These are phyloP conservation scores for Diplodia intermedia DNA, from an alignment of 2,329 filamentous ascomycete genomes.

Conservation along the genomic window DNA sequence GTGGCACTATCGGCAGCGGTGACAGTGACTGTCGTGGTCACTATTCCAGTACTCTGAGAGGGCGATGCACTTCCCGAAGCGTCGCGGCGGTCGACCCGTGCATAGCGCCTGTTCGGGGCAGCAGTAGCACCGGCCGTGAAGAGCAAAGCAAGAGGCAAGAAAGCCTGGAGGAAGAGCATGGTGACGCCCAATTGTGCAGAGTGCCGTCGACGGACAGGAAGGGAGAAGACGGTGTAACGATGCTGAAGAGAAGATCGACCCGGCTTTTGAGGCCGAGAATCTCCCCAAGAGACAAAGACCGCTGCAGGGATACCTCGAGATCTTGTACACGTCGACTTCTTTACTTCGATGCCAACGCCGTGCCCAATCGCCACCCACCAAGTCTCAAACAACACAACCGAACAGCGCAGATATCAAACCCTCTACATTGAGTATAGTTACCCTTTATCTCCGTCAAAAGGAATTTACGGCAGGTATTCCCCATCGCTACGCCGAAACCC, in stretches of 20 bases:
- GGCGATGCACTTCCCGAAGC: not conserved
- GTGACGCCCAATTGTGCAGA: not conserved
- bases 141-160: not conserved
- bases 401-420: not conserved
- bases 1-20: not conserved
- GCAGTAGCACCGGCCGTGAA: not conserved
- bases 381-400: not conserved
- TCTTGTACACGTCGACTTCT: not conserved
- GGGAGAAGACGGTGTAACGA: not conserved
- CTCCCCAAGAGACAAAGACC: not conserved
- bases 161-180: not conserved
- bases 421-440: not conserved
- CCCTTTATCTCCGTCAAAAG: not conserved
- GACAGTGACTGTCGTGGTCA: not conserved
- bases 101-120: not conserved
- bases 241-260: not conserved
- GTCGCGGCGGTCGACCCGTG: not conserved
- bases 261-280: not conserved
- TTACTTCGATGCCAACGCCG: not conserved
- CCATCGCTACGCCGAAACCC: not conserved
- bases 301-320: not conserved
- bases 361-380: not conserved
- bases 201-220: not conserved
- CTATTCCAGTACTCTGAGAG: not conserved
- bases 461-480: not conserved